Evolutionary conservation across 2,329 filamentous ascomycete genomes (phyloP).

Genomic region (Stromatinia cepivora): DNA sequence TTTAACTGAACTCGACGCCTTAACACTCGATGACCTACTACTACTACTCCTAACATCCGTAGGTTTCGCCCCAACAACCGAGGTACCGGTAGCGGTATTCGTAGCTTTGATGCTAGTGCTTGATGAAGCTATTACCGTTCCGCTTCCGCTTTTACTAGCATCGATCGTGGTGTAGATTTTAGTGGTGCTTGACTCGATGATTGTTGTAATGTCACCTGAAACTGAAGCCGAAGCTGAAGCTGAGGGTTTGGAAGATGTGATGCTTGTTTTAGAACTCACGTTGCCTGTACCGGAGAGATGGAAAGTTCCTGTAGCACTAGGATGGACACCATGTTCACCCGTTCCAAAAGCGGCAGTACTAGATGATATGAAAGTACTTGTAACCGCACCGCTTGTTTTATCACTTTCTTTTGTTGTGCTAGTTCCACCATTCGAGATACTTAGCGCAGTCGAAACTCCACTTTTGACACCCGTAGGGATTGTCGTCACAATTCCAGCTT

Average conservation of each 20-base stretch:
- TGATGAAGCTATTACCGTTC: too few relatives aligned
- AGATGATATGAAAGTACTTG: background rate
- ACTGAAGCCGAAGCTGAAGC: background rate
- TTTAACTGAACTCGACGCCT: background rate
- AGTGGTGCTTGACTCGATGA: background rate
- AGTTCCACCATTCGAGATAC: background rate
- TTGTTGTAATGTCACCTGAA: background rate
- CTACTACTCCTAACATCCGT: background rate
- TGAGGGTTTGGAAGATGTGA: background rate
- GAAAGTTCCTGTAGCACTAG: background rate
- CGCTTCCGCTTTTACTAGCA: background rate
- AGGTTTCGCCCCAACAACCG: background rate
- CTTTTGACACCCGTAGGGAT: background rate
- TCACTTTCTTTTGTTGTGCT: background rate
- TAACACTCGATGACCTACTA: background rate
- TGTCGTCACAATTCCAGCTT: background rate
- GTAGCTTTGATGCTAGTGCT: background rate
- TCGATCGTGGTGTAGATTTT: conserved; percentile 4
- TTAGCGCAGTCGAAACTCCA: background rate
- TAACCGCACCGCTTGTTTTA: background rate
- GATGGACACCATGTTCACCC: background rate
- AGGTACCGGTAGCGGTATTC: background rate
- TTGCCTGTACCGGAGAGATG: background rate
- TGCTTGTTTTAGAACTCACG: background rate
- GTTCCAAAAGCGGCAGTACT: background rate